Evolutionary conservation across 164 flowering plant genomes (phyloP).

Genomic region (Stephania yunnanensis): DNA sequence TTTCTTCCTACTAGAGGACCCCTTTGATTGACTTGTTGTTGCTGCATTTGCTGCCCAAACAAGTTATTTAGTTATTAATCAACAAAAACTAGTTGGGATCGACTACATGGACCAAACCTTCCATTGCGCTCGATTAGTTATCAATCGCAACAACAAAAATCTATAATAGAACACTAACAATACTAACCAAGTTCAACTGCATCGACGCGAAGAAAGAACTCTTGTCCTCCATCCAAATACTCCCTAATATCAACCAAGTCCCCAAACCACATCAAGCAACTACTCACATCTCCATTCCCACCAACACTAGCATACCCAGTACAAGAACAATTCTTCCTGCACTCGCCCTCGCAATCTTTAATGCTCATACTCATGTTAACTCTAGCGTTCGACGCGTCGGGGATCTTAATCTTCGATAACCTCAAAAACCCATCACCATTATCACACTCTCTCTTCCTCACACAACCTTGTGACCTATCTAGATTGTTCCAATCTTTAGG

Average conservation of each 20-base stretch:
- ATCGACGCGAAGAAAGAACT: background rate
- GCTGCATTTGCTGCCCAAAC: background rate
- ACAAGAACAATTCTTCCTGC: conserved; percentile 9
- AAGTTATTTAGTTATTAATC: background rate
- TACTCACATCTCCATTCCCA: background rate
- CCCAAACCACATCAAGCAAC: conserved; percentile 2
- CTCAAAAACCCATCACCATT: conserved; percentile 8
- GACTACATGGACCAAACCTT: too few relatives aligned
- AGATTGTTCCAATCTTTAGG: conserved; percentile 2
- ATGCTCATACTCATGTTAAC: background rate
- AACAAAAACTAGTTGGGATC: background rate
- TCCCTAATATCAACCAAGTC: conserved; percentile 6
- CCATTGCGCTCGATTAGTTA: too few relatives aligned
- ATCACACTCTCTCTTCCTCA: conserved; percentile 10
- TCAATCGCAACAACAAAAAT: too few relatives aligned
- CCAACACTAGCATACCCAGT: conserved; percentile 4
- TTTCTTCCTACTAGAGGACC: background rate
- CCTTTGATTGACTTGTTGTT: background rate
- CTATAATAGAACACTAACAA: too few relatives aligned
- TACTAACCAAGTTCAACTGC: background rate
- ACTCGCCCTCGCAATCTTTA: background rate
- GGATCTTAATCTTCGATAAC: conserved; percentile 7
- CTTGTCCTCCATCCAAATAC: conserved; percentile 4
- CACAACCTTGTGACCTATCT: conserved; percentile 17
- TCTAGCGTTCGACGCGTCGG: background rate